These are phyloP conservation scores for Nitzschia putrida DNA, from an alignment of 108 stramenopile species.

Conservation along the genomic window DNA sequence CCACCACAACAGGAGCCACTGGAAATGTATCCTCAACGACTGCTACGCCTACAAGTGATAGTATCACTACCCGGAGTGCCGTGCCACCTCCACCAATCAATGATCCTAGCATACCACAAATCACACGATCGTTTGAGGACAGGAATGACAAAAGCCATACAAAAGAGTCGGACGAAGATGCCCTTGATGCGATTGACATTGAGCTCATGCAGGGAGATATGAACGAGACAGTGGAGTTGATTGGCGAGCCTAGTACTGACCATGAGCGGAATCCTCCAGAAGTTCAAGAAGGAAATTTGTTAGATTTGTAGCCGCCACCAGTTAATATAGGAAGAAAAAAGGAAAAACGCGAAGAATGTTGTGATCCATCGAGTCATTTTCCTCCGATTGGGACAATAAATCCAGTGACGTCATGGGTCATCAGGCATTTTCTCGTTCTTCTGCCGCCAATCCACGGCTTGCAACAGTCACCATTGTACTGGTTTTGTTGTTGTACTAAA, in stretches of 20 bases:
- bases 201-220: slow-evolving; percentile 7
- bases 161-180: slow-evolving; percentile 1
- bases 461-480: too few relatives aligned
- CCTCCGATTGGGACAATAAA: too few relatives aligned
- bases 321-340: too few relatives aligned
- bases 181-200: not conserved
- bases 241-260: not conserved
- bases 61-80: not conserved
- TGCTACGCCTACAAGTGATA: not conserved
- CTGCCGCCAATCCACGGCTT: too few relatives aligned
- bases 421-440: too few relatives aligned
- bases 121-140: slow-evolving; percentile 12
- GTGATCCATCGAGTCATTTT: too few relatives aligned
- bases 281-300: not conserved
- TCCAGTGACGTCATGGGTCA: too few relatives aligned
- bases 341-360: too few relatives aligned
- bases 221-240: not conserved
- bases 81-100: not conserved
- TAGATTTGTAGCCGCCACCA: not conserved
- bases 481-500: too few relatives aligned
- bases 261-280: slow-evolving; percentile 19
- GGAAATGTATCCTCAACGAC: not conserved
- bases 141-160: slow-evolving; percentile 15
- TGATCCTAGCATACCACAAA: not conserved
- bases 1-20: too few relatives aligned